Evolutionary conservation across 2,329 filamentous ascomycete genomes (phyloP).

Genomic region (Leptographium galeiforme): DNA sequence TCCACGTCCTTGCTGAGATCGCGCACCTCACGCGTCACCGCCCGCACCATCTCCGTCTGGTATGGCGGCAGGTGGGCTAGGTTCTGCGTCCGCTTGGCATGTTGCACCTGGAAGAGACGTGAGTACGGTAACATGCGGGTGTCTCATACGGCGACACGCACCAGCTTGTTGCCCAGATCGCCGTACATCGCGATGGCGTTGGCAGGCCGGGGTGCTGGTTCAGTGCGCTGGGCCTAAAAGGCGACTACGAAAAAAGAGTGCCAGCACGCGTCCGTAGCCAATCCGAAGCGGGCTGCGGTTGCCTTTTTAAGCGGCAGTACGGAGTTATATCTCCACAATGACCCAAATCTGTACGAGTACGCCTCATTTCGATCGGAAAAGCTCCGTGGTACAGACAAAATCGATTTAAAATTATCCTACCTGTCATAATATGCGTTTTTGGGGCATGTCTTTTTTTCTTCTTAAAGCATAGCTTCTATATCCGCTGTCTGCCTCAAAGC

Average conservation of each 20-base stretch:
- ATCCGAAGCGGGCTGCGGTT: not conserved
- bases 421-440: not conserved
- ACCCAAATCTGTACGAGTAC: no score
- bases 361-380: no score
- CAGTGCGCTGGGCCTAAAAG: not conserved
- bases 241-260: not conserved
- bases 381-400: no score
- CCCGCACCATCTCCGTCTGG: constrained; percentile 79
- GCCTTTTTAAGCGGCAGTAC: not conserved
- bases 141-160: constrained; percentile 23
- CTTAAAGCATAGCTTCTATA: not conserved
- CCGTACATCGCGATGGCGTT: constrained; percentile 56
- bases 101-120: constrained; percentile 53
- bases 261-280: not conserved
- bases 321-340: no score
- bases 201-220: no score
- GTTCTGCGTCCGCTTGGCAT: constrained; percentile 88
- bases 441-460: not conserved
- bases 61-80: constrained; percentile 80
- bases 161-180: constrained; percentile 74
- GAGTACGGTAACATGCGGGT: not conserved
- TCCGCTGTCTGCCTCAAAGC: not conserved
- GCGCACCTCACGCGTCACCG: constrained; percentile 79
- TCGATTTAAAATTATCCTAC: not conserved
- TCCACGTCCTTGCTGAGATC: constrained; percentile 81